phyloP scores from a whole-genome alignment of 1,139 yeast genomes.

The Suhomyces taliae region DNA sequence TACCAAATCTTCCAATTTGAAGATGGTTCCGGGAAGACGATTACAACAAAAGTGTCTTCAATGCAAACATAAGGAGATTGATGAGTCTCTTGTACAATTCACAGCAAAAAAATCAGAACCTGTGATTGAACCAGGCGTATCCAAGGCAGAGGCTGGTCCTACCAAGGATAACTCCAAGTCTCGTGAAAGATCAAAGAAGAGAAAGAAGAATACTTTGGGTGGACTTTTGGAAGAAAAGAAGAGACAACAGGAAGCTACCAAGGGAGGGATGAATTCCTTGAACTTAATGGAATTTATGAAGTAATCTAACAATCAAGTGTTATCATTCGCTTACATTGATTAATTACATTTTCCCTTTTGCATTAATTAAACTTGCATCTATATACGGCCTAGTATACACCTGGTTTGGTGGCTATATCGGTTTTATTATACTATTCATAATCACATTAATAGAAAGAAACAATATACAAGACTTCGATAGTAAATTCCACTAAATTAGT shows the following conservation, averaged over 20 bases:
- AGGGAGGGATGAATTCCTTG: conserved; percentile 31
- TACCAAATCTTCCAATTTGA: neutral
- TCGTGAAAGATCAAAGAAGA: conserved; percentile 29
- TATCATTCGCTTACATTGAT: neutral
- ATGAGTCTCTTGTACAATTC: conserved; percentile 12
- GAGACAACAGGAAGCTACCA: conserved; percentile 30
- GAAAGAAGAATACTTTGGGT: conserved; percentile 36
- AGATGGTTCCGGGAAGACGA: conserved; percentile 13
- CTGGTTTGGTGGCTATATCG: no score
- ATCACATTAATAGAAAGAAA: no score
- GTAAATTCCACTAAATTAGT: no score
- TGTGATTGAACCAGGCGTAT: neutral
- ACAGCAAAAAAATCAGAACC: neutral
- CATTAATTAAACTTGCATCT: neutral
- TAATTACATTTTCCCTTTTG: neutral
- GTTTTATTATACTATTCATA: neutral
- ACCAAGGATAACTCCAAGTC: conserved; percentile 14
- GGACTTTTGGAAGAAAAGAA: conserved; percentile 45
- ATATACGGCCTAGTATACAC: neutral
- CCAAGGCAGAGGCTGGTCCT: neutral
- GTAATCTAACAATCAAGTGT: neutral
- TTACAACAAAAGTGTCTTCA: conserved; percentile 30
- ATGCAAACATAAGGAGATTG: conserved; percentile 22
- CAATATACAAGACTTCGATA: no score
- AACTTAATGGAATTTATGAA: conserved; percentile 53